Conservation (phyloP, 1,139 yeast genomes). For the Protomyces inouyei region DNA sequence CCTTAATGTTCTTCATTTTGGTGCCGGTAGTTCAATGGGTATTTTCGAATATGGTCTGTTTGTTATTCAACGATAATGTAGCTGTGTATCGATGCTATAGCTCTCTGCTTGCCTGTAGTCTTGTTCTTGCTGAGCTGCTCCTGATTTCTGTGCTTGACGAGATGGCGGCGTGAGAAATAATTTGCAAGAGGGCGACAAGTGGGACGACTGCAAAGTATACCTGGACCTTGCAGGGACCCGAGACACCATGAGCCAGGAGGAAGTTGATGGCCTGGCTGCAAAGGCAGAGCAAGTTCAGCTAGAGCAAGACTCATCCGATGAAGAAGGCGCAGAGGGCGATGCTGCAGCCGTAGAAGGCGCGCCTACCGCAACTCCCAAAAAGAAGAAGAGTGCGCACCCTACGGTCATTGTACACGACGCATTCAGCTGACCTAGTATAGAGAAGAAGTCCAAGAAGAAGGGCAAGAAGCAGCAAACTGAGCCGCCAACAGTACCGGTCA, state of each 20-base stretch:
- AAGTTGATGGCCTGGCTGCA: neutral
- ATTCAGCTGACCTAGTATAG: constrained; percentile 33
- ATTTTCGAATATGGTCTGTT: too few relatives aligned
- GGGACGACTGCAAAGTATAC: too few relatives aligned
- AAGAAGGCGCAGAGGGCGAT: constrained; percentile 29
- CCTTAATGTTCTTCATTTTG: too few relatives aligned
- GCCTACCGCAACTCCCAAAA: neutral
- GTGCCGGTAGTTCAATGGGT: too few relatives aligned
- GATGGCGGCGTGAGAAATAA: too few relatives aligned
- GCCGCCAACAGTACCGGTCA: constrained; percentile 54
- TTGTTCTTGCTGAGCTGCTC: too few relatives aligned
- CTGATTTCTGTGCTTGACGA: too few relatives aligned
- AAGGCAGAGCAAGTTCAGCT: neutral
- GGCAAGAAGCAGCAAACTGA: constrained; percentile 41
- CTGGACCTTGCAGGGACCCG: too few relatives aligned
- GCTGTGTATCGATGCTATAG: too few relatives aligned
- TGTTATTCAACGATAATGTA: too few relatives aligned
- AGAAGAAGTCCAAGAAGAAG: constrained; percentile 36
- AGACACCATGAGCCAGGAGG: neutral
- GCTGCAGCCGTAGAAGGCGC: constrained; percentile 59
- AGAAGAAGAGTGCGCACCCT: constrained; percentile 11
- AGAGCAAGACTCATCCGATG: constrained; percentile 17
- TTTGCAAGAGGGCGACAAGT: too few relatives aligned
- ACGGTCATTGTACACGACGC: neutral
- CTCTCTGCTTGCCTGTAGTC: too few relatives aligned